phyloP scores from a whole-genome alignment of 1,284 basidiomycete species.

The Cryptococcus maquisensis region DNA sequence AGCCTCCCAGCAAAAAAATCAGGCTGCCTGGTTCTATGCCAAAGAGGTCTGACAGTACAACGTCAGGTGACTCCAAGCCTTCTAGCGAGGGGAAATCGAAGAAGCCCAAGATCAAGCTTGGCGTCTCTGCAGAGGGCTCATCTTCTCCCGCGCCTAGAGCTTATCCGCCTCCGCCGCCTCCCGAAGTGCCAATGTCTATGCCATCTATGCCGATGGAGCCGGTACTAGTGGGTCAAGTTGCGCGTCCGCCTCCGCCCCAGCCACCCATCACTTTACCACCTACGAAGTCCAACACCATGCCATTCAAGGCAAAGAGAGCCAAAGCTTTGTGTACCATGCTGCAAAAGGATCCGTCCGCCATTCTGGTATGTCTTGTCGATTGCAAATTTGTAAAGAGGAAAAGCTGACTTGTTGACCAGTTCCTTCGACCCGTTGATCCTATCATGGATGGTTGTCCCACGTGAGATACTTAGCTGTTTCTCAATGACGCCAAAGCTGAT shows the following conservation, averaged over 20 bases:
- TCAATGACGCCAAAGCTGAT: slow-evolving; percentile 2
- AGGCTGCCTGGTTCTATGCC: slow-evolving; percentile 14
- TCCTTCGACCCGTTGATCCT: slow-evolving; percentile 82
- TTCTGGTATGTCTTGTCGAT: slow-evolving; percentile 50
- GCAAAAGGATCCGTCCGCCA: slow-evolving; percentile 63
- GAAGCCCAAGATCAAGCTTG: slow-evolving; percentile 2
- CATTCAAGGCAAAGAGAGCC: slow-evolving; percentile 74
- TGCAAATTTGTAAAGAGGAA: slow-evolving; percentile 6
- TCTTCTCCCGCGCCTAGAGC: background rate
- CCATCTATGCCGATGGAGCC: background rate
- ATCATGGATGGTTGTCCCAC: slow-evolving; percentile 76
- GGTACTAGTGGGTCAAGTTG: background rate
- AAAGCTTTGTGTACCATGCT: slow-evolving; percentile 66
- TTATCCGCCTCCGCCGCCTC: background rate
- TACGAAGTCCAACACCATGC: slow-evolving; percentile 32
- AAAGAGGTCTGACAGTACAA: slow-evolving; percentile 7
- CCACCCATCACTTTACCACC: slow-evolving; percentile 30
- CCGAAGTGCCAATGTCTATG: background rate
- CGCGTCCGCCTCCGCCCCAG: slow-evolving; percentile 37
- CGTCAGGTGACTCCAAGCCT: background rate
- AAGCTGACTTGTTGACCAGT: slow-evolving; percentile 43
- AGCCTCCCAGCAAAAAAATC: slow-evolving; percentile 32
- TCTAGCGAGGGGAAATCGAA: background rate
- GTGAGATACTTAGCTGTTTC: slow-evolving; percentile 55
- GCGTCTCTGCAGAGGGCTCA: background rate